Conservation (phyloP, 2,329 filamentous ascomycete genomes). For the Neodidymelliopsis sp. region DNA sequence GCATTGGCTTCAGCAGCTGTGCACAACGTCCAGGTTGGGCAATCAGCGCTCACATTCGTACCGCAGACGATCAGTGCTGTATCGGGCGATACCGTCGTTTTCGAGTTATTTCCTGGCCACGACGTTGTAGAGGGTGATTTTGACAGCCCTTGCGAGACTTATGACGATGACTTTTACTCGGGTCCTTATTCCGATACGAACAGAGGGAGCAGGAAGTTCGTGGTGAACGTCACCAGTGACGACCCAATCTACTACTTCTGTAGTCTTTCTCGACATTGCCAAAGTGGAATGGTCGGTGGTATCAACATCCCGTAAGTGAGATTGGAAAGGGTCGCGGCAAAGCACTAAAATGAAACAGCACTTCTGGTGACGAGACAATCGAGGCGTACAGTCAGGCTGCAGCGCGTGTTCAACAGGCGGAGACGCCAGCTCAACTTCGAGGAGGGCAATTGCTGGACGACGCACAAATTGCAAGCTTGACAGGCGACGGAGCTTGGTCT, state of each 20-base stretch:
- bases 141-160: slow-evolving; percentile 21
- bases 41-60: slow-evolving; percentile 9
- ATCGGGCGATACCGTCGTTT: slow-evolving; percentile 26
- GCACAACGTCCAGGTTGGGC: slow-evolving; percentile 27
- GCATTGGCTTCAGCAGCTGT: slow-evolving; percentile 17
- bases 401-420: background rate
- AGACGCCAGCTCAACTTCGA: slow-evolving; percentile 5
- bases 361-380: slow-evolving; percentile 6
- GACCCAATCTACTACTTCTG: slow-evolving; percentile 38
- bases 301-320: slow-evolving; percentile 14
- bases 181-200: slow-evolving; percentile 29
- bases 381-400: slow-evolving; percentile 11
- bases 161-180: slow-evolving; percentile 28
- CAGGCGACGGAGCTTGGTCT: slow-evolving; percentile 4
- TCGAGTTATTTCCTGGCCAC: slow-evolving; percentile 23
- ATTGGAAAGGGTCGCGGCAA: too few relatives aligned
- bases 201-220: slow-evolving; percentile 31
- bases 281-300: slow-evolving; percentile 12
- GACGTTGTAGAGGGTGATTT: slow-evolving; percentile 24
- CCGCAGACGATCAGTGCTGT: slow-evolving; percentile 23
- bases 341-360: background rate
- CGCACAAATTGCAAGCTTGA: slow-evolving; percentile 22
- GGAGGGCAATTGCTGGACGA: slow-evolving; percentile 29
- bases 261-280: slow-evolving; percentile 28
- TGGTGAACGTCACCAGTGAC: slow-evolving; percentile 31